A percentile compares a stretch with the other conserved stretches of the same genome.
Conservation (phyloP, 192 early-diverging fungal species). For the Coemansia sp. region DNA sequence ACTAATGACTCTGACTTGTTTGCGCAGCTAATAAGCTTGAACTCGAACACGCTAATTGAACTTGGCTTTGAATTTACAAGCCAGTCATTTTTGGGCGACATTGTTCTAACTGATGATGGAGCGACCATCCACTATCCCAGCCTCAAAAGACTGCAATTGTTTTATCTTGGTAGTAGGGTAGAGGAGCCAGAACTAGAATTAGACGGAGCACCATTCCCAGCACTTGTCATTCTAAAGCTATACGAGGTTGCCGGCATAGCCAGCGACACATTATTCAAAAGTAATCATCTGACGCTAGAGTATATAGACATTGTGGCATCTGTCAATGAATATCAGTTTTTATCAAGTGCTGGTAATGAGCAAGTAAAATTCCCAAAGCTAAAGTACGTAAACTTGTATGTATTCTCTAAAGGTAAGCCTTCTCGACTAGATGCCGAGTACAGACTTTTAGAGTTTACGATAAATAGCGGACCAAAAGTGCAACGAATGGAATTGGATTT, state of each 20-base stretch:
- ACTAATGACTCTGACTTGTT: constrained; percentile 2
- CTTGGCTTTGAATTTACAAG: not conserved
- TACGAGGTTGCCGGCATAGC: not conserved
- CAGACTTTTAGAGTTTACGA: not conserved
- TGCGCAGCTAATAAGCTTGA: not conserved
- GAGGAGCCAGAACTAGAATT: not conserved
- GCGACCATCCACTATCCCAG: not conserved
- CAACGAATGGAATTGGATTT: not conserved
- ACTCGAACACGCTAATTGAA: not conserved
- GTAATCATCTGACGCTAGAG: not conserved
- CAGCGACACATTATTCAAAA: not conserved
- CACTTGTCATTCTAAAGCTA: not conserved
- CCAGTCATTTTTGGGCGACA: not conserved
- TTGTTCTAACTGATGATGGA: not conserved
- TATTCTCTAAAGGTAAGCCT: not conserved
- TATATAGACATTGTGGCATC: not conserved
- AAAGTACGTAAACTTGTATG: not conserved
- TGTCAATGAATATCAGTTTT: not conserved
- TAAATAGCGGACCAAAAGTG: not conserved
- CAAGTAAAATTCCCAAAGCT: not conserved
- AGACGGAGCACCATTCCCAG: not conserved
- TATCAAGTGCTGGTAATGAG: not conserved
- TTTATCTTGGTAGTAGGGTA: not conserved
- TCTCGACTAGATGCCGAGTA: not conserved
- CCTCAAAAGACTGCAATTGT: not conserved